Conservation (phyloP, 345 rosid genomes). For the Euphorbia pulcherrima region DNA sequence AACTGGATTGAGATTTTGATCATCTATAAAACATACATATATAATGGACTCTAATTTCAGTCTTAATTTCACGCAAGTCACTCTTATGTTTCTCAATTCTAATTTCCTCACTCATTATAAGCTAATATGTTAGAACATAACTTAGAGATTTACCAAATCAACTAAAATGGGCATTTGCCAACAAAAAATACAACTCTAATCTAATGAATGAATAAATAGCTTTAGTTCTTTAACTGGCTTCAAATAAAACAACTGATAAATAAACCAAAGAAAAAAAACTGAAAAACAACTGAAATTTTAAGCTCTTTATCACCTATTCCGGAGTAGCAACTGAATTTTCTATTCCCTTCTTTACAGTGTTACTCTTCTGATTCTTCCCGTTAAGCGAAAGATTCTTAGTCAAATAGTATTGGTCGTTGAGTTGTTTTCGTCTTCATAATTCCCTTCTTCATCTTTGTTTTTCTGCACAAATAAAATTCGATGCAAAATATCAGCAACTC, state of each 20-base stretch:
- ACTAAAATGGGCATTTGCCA: too few species aligned
- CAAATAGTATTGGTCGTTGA: constrained; percentile 32
- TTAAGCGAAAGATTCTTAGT: constrained; percentile 57
- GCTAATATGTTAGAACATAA: too few species aligned
- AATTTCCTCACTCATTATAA: too few species aligned
- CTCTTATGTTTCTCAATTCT: too few species aligned
- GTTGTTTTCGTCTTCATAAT: constrained; percentile 29
- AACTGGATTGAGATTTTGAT: too few species aligned
- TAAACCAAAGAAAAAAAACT: too few species aligned
- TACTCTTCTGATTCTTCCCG: constrained; percentile 25
- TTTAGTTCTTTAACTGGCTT: not conserved
- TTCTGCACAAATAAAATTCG: constrained; percentile 23
- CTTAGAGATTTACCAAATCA: too few species aligned
- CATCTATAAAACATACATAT: too few species aligned
- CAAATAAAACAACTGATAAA: too few species aligned
- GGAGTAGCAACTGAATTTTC: not conserved
- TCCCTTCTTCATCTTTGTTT: constrained; percentile 27
- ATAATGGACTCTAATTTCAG: too few species aligned
- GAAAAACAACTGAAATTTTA: not conserved
- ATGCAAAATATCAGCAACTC: not conserved
- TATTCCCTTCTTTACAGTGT: constrained; percentile 23
- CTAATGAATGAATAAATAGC: not conserved
- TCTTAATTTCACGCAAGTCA: too few species aligned
- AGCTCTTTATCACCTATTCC: not conserved
- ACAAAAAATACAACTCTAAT: not conserved